Base-by-base conservation (phyloP, 2,329 filamentous ascomycete species). In the Alternaria infectoria region DNA sequence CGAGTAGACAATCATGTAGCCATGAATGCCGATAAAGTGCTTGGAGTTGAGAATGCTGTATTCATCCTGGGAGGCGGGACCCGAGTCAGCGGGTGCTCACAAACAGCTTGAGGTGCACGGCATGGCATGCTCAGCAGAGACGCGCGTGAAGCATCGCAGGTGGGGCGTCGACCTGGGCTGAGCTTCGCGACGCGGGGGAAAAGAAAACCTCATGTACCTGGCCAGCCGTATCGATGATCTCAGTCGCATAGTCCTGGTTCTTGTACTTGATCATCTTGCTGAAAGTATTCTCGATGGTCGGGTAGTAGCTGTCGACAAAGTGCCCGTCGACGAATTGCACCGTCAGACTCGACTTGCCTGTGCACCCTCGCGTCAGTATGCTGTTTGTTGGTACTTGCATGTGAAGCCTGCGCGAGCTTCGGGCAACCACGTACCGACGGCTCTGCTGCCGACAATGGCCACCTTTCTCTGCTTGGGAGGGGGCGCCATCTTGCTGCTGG, bases 261-360 rank as follows among this genome's bases (percentile, higher is more conserved):
- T 96, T 97, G 81, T 92, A 91, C 74, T 93, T 91, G 80, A 99
- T 97, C 71, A 93, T 90, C 81, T 97, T 97, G 85, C 91, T 96
- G 80, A 99, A 99, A 3, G 95, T 98, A 81, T 98, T 99, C 82
- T 99, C 96, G 76, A 99, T 98, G 44, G 96, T 99, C 36, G 96
- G 96, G 81, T 99, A 99, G 83, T 99, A 99, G 81, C 92, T 96
- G 81, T 99, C 96, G 77, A 99, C 95, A 79, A 99, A 99, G 83
- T 97, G 94, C 67, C 93, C 93, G 80, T 99, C 96, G 77, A 97
- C 95, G 78, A 96, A 98, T 79, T 95, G 95, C 51, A 98, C 96
- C 12, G 96, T 97, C 69, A 99, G 89, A 58, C 95, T 98, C 21
- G 93, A 97, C 86, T 99, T 99, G 81, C 96, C 96, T 98, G 74